Percentiles rank a stretch among this genome's conserved stretches.
phyloP scores from a whole-genome alignment of 768 basidiomycete species.

The Asterophora lycoperdoides region DNA sequence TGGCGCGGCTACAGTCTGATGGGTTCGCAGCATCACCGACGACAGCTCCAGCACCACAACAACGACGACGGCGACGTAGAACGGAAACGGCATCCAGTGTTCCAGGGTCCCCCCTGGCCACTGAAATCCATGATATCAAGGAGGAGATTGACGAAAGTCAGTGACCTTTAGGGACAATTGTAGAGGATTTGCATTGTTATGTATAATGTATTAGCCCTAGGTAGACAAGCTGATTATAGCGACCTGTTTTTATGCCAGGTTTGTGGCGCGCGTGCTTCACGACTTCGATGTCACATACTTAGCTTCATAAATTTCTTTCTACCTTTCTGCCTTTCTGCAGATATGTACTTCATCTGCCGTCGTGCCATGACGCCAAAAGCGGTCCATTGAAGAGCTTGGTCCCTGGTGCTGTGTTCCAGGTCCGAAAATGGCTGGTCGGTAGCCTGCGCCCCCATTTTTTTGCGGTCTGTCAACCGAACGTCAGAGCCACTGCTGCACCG shows the following conservation, averaged over 20 bases:
- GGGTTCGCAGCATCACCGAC: slow-evolving; percentile 60
- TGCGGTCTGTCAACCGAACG: too few species aligned
- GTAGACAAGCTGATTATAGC: background rate
- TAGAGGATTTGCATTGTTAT: slow-evolving; percentile 5
- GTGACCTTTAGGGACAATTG: background rate
- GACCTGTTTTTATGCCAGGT: too few species aligned
- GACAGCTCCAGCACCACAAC: slow-evolving; percentile 32
- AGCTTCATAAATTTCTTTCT: too few species aligned
- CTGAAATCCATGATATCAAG: slow-evolving; percentile 28
- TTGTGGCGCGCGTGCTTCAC: too few species aligned
- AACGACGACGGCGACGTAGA: slow-evolving; percentile 36
- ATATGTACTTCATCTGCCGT: slow-evolving; percentile 47
- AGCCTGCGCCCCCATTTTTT: too few species aligned
- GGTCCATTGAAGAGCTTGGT: slow-evolving; percentile 46
- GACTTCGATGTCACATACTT: slow-evolving; percentile 34
- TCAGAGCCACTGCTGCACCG: too few species aligned
- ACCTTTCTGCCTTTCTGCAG: too few species aligned
- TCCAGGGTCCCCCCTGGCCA: slow-evolving; percentile 29
- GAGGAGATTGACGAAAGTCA: slow-evolving; percentile 7
- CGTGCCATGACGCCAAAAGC: too few species aligned
- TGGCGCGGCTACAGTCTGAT: slow-evolving; percentile 67
- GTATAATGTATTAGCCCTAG: slow-evolving; percentile 2
- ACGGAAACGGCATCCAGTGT: slow-evolving; percentile 25
- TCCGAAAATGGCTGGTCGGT: slow-evolving; percentile 50
- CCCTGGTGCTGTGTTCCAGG: slow-evolving; percentile 34